Conservation (phyloP, 805 yeast species). For the Candida rishiriensis region DNA sequence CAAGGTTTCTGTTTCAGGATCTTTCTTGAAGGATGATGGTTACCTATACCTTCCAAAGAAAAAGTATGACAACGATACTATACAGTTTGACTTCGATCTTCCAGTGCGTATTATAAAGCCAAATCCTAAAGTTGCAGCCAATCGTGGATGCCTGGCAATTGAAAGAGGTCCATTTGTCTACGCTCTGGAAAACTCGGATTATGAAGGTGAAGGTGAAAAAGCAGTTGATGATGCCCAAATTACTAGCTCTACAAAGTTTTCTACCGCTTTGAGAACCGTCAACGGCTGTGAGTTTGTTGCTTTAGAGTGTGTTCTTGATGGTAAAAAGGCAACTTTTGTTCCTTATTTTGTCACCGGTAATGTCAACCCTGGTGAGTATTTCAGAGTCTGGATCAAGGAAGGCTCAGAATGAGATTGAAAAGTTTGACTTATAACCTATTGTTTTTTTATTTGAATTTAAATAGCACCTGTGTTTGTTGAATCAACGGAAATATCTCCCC, state of each 20-base stretch:
- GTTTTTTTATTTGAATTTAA: too few relatives aligned
- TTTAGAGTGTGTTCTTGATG: conserved; percentile 8
- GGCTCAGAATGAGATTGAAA: background rate
- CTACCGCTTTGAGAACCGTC: background rate
- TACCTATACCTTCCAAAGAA: conserved; percentile 9
- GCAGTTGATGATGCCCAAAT: conserved; percentile 9
- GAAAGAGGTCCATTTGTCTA: conserved; percentile 21
- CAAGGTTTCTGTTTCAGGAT: conserved; percentile 1
- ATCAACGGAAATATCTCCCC: too few relatives aligned
- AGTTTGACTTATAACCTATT: too few relatives aligned
- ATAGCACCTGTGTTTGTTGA: too few relatives aligned
- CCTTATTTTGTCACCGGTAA: conserved; percentile 22
- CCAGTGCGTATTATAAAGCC: conserved; percentile 11
- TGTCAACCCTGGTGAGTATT: conserved; percentile 21
- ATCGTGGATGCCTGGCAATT: conserved; percentile 16
- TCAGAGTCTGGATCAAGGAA: conserved; percentile 16
- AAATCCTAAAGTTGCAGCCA: conserved; percentile 17
- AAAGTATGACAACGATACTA: conserved; percentile 3
- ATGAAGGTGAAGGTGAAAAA: conserved; percentile 2
- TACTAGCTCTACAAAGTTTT: conserved; percentile 4
- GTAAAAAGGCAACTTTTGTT: conserved; percentile 8
- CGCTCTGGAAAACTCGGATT: conserved; percentile 15
- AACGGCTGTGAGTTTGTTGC: conserved; percentile 8
- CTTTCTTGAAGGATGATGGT: conserved; percentile 6
- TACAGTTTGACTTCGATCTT: conserved; percentile 9